Evolutionary conservation across 108 stramenopile species (phyloP), one percentile per base, ranked within the genome.

Genomic region (Cyclotella choctawhatcheeana): DNA sequence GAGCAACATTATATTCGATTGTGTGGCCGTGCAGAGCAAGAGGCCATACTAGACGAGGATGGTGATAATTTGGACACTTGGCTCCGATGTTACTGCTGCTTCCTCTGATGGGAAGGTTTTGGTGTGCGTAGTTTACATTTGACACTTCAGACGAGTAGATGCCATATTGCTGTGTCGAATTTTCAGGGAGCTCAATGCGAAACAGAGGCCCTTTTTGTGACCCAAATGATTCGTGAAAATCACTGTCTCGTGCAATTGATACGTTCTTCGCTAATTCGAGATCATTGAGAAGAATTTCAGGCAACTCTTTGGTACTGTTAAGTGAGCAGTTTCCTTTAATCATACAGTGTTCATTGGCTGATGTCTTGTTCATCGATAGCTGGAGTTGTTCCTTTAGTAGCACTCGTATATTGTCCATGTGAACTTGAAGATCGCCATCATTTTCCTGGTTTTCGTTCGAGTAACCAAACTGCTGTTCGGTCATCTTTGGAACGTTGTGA

Each of bases 1-100:
- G 87, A 20, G 43, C 40, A n/a, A 84, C 67, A 25, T 76, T 74
- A 54, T 93, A 93, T 35, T 93, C 90, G 13, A 86, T 6, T n/a
- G 66, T 62, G 25, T 88, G 85, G 59, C 93, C 93, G 68, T 91
- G 74, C 44, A 91, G 74, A 21, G 93, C 89, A 44, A 64, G 79
- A 12, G 86, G 52, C 88, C 89, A 93, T 8, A 76, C 45, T 26
- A 88, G 79, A 13, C 84, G 70, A 22, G 88, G 78, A 24, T 77
- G 56, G 67, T 90, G 84, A 34, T 77, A 77, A 50, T 93, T 93
- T 2, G 88, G 84, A 63, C 92, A 93, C 10, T 82, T 82, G 43
- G 77, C 83, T 7, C 75, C 63, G 26, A 93, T 77, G 17, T 21
- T 47, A 2, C 22, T 58, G 24, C 84, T 77, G 31, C 58, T 69